Evolutionary conservation across 345 rosid genomes (phyloP).

Genomic region (Rhizophora apiculata): DNA sequence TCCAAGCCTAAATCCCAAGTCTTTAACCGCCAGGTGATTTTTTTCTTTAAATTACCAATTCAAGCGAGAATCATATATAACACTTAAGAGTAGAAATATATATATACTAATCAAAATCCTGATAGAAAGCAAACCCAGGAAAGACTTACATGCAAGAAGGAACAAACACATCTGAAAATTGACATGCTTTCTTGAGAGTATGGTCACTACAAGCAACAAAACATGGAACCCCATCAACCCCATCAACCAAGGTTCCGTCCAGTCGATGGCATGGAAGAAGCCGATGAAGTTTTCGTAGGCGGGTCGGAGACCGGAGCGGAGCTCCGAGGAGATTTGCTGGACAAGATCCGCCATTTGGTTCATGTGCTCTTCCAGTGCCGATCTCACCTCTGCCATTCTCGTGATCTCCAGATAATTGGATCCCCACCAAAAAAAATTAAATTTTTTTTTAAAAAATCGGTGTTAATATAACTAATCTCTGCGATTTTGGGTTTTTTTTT

Average conservation of each 20-base stretch:
- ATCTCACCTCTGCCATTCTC: constrained; percentile 64
- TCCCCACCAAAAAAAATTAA: too few species aligned
- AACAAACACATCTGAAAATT: constrained; percentile 87
- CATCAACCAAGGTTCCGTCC: constrained; percentile 94
- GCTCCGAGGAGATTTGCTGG: constrained; percentile 73
- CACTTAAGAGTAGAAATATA: background rate
- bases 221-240: constrained; percentile 62
- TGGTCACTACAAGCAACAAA: constrained; percentile 45
- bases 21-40: too few species aligned
- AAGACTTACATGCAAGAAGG: constrained; percentile 66
- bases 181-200: constrained; percentile 57
- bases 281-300: constrained; percentile 78
- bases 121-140: background rate
- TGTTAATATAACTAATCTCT: too few species aligned
- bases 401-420: background rate
- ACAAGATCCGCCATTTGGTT: constrained; percentile 82
- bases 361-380: constrained; percentile 72
- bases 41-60: too few species aligned
- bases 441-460: too few species aligned
- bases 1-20: too few species aligned
- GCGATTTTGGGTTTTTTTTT: too few species aligned
- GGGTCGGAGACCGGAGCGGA: constrained; percentile 71
- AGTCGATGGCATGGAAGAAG: constrained; percentile 83
- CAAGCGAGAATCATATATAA: too few species aligned
- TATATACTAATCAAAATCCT: background rate